Percentiles rank a stretch among this genome's conserved stretches.
phyloP scores from a whole-genome alignment of 106 monocot species.

The Apostasia ramifera region DNA sequence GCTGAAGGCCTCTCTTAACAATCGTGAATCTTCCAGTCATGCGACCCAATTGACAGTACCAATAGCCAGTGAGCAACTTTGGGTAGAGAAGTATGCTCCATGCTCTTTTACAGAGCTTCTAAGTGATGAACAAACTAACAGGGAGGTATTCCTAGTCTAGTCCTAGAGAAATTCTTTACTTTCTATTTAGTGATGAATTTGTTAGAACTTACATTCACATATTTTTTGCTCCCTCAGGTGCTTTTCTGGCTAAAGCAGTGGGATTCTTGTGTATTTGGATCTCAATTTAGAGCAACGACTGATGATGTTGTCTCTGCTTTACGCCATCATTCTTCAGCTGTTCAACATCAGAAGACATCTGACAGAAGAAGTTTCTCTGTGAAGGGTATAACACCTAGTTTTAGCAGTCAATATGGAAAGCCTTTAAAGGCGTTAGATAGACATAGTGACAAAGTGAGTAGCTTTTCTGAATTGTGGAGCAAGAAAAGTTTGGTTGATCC shows the following conservation, averaged over 20 bases:
- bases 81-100: constrained; percentile 99
- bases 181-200: constrained; percentile 4
- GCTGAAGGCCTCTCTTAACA: constrained; percentile 69
- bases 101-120: constrained; percentile 89
- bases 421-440: constrained; percentile 17
- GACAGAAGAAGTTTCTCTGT: constrained; percentile 26
- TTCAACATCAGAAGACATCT: constrained; percentile 38
- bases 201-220: not conserved
- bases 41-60: constrained; percentile 5
- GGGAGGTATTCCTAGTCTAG: constrained; percentile 47
- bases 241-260: constrained; percentile 97
- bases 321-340: constrained; percentile 47
- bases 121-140: constrained; percentile 92
- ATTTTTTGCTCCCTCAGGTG: constrained; percentile 30
- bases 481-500: constrained; percentile 21
- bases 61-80: constrained; percentile 60
- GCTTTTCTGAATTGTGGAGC: constrained; percentile 26
- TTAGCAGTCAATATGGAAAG: constrained; percentile 19
- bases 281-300: constrained; percentile 67
- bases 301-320: constrained; percentile 89
- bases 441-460: constrained; percentile 24
- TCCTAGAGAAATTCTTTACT: not conserved
- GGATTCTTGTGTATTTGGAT: constrained; percentile 95
- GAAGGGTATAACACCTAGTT: constrained; percentile 23
- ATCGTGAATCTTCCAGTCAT: constrained; percentile 19